phyloP scores from a whole-genome alignment of 2,329 filamentous ascomycete genomes.

The Colletotrichum lini region DNA sequence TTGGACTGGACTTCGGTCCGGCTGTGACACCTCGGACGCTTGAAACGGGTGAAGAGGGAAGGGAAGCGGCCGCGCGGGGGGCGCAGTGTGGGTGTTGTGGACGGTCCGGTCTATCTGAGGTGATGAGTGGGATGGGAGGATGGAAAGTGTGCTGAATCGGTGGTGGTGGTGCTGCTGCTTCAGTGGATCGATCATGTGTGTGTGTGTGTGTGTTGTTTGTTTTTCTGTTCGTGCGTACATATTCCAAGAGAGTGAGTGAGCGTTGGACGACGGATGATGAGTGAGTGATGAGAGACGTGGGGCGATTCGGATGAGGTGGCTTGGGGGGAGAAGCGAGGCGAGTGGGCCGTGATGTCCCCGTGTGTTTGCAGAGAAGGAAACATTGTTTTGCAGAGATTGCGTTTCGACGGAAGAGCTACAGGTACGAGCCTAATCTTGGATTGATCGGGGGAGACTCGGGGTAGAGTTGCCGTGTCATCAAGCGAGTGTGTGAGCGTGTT shows the following conservation, averaged over 20 bases:
- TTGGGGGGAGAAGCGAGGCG: background rate
- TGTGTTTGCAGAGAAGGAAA: conserved; percentile 41
- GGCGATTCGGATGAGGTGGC: background rate
- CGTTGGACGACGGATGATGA: background rate
- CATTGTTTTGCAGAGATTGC: conserved; percentile 38
- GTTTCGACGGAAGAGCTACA: conserved; percentile 27
- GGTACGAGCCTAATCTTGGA: too few relatives aligned
- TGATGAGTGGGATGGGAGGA: conserved; percentile 5
- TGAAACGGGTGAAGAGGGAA: conserved; percentile 32
- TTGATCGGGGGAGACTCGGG: background rate
- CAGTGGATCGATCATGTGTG: background rate
- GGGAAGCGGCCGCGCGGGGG: conserved; percentile 36
- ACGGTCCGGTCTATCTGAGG: conserved; percentile 25
- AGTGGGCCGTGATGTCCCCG: conserved; percentile 12
- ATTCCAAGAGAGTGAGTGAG: conserved; percentile 1
- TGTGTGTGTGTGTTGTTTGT: background rate
- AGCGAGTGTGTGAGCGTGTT: background rate
- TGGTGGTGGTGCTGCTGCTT: too few relatives aligned
- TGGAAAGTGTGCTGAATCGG: conserved; percentile 11
- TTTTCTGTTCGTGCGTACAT: conserved; percentile 31
- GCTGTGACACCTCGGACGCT: conserved; percentile 27
- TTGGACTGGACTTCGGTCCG: conserved; percentile 22
- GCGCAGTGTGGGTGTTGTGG: conserved; percentile 18
- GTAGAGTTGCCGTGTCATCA: background rate
- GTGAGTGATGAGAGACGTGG: background rate